A percentile compares a stretch with the other conserved stretches of the same genome.
Conservation (phyloP, 106 monocot genomes). For the Vanilla planifolia region DNA sequence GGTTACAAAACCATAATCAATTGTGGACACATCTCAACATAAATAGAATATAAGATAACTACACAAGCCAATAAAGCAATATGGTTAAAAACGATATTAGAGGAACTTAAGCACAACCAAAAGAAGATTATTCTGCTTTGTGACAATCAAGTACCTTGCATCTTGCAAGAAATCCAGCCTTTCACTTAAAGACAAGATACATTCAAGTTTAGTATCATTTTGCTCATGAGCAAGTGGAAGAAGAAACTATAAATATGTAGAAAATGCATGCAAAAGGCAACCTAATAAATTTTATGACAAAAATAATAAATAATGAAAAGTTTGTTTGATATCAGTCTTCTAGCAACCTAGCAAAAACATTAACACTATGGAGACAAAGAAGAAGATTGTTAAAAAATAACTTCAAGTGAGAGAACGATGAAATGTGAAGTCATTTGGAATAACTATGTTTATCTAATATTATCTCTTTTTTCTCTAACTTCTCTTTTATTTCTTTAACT, state of each 20-base stretch:
- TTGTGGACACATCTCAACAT: background rate
- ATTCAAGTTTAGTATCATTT: background rate
- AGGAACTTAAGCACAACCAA: background rate
- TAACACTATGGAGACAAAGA: too few relatives aligned
- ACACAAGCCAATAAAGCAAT: conserved; percentile 3
- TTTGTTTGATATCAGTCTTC: too few relatives aligned
- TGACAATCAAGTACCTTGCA: background rate
- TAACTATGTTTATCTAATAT: too few relatives aligned
- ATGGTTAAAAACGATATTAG: conserved; percentile 7
- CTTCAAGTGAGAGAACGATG: background rate
- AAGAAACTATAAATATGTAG: background rate
- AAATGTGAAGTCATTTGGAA: too few relatives aligned
- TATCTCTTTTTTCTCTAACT: too few relatives aligned
- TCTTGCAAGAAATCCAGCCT: background rate
- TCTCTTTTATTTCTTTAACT: too few relatives aligned
- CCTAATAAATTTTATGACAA: background rate
- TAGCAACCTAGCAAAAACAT: too few relatives aligned
- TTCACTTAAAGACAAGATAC: background rate
- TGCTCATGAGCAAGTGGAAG: background rate
- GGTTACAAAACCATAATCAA: background rate
- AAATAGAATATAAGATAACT: background rate
- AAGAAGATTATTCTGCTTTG: background rate
- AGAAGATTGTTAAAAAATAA: background rate
- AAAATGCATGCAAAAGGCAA: background rate
- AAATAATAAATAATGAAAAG: too few relatives aligned